Evolutionary conservation across 345 rosid genomes (phyloP), one percentile per base, ranked within the genome.

Genomic region (Punica granatum): DNA sequence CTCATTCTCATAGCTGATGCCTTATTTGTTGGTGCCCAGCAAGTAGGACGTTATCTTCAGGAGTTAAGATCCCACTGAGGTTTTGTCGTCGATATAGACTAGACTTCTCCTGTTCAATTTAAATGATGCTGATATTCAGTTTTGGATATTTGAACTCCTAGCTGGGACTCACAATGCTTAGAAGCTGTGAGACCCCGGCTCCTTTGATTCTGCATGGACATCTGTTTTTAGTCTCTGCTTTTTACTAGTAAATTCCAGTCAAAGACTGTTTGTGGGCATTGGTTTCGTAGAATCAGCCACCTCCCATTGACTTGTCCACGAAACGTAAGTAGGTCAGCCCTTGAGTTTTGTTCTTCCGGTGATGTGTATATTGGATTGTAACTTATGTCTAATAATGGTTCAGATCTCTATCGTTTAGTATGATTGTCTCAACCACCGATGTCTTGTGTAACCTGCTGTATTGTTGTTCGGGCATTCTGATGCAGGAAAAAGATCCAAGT

Each of bases 1-100:
- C 75, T 93, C 70, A 44, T 93, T 76, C 65, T 88, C 18, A 81
- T 73, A 76, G 93, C 83, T 0, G 96, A 92, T 83, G 97, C 93
- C 72, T 82, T 90, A 75, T 82, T 78, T 75, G 68, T 92, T 62
- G 90, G 88, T 39, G 90, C 84, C 3, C 92, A 92, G 81, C 97
- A 87, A 82, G 69, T 86, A 0, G 84, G 87, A 67, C 86, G 54
- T 43, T 87, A 84, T 71, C 73, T 92, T 75, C 93, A 88, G 68
- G 89, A 84, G 51, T 79, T 90, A 68, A 78, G 90, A 71, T 73
- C 90, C 60, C 97, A 84, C 70, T 92, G 73, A 81, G 48, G 34
- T 70, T 64, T 66, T 32, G 1, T 46, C 15, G 19, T 10, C 33
- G 11, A 56, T 56, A 14, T 28, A 28, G 32, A 56, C 61, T 6